Percentiles rank a stretch among this genome's conserved stretches.
Conservation (phyloP, 2,329 filamentous ascomycete genomes). For the Ophiocordyceps camponoti-saundersi region DNA sequence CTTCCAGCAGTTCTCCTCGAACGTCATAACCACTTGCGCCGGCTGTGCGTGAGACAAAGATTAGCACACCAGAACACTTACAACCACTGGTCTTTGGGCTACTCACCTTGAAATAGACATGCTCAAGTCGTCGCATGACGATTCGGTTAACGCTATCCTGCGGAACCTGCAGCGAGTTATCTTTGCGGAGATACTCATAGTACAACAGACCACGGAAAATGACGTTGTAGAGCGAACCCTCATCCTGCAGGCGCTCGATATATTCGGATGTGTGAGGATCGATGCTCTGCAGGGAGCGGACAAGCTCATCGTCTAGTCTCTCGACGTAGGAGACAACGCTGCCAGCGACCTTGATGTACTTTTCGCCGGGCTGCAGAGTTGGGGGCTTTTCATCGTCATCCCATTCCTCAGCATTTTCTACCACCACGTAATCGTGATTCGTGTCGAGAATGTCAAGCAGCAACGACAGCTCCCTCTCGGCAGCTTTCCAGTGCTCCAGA, state of each 20-base stretch:
- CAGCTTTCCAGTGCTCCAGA: slow-evolving; percentile 91
- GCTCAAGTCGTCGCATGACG: slow-evolving; percentile 85
- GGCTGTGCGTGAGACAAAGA: slow-evolving; percentile 32
- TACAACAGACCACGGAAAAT: slow-evolving; percentile 82
- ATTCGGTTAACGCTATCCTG: slow-evolving; percentile 87
- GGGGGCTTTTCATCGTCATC: slow-evolving; percentile 96
- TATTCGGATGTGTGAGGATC: slow-evolving; percentile 98
- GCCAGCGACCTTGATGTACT: slow-evolving; percentile 78
- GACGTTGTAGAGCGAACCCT: slow-evolving; percentile 78
- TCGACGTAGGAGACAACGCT: slow-evolving; percentile 91
- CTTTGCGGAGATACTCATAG: slow-evolving; percentile 63
- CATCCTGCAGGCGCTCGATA: slow-evolving; percentile 85
- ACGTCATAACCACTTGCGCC: slow-evolving; percentile 75
- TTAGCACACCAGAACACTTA: too few relatives aligned
- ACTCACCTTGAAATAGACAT: slow-evolving; percentile 90
- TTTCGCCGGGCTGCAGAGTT: slow-evolving; percentile 52
- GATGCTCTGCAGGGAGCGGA: slow-evolving; percentile 89
- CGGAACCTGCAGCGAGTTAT: slow-evolving; percentile 50
- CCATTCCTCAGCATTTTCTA: slow-evolving; percentile 93
- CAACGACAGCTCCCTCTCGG: slow-evolving; percentile 67
- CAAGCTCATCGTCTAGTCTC: slow-evolving; percentile 91
- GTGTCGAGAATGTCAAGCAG: slow-evolving; percentile 66
- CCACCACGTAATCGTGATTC: slow-evolving; percentile 66
- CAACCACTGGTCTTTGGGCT: not conserved
- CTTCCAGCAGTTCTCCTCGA: slow-evolving; percentile 92